phyloP scores from a whole-genome alignment of 2,329 filamentous ascomycete genomes.

The Helicocarpus griseus region DNA sequence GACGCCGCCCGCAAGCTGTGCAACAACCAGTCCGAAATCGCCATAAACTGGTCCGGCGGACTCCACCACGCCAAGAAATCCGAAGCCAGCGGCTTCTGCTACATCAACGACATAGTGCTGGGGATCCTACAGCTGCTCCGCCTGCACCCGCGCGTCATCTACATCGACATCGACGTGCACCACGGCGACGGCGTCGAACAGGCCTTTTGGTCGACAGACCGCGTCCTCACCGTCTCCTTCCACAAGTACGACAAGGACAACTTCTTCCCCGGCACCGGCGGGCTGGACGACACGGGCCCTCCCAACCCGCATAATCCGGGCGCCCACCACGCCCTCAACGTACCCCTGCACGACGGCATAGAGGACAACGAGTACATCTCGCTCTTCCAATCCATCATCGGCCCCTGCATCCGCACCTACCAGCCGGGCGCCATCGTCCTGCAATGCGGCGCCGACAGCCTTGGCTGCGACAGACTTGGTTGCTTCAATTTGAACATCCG shows the following conservation, averaged over 20 bases:
- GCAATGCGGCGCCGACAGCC: slow-evolving; percentile 89
- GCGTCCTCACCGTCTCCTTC: slow-evolving; percentile 87
- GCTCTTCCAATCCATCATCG: slow-evolving; percentile 75
- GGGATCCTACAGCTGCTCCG: slow-evolving; percentile 81
- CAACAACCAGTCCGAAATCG: slow-evolving; percentile 81
- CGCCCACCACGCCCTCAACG: slow-evolving; percentile 81
- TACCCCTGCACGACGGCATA: slow-evolving; percentile 83
- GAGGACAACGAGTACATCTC: slow-evolving; percentile 79
- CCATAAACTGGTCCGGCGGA: slow-evolving; percentile 94
- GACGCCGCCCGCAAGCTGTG: slow-evolving; percentile 85
- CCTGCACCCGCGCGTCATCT: slow-evolving; percentile 73
- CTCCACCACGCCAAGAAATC: slow-evolving; percentile 93
- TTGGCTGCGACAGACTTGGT: slow-evolving; percentile 86
- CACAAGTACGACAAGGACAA: slow-evolving; percentile 83
- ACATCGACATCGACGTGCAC: slow-evolving; percentile 91
- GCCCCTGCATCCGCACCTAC: slow-evolving; percentile 69
- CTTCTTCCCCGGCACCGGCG: slow-evolving; percentile 90
- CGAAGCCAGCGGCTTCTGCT: slow-evolving; percentile 93
- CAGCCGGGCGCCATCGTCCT: slow-evolving; percentile 85
- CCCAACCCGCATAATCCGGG: slow-evolving; percentile 75
- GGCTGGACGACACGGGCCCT: slow-evolving; percentile 74
- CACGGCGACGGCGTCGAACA: slow-evolving; percentile 87
- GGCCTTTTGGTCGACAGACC: slow-evolving; percentile 80
- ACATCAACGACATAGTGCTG: slow-evolving; percentile 97
- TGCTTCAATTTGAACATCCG: slow-evolving; percentile 95